Percentiles rank a stretch among this genome's conserved stretches.
Evolutionary conservation across 2,329 filamentous ascomycete species (phyloP).

Genomic region (Sphaerulina vaccinii): DNA sequence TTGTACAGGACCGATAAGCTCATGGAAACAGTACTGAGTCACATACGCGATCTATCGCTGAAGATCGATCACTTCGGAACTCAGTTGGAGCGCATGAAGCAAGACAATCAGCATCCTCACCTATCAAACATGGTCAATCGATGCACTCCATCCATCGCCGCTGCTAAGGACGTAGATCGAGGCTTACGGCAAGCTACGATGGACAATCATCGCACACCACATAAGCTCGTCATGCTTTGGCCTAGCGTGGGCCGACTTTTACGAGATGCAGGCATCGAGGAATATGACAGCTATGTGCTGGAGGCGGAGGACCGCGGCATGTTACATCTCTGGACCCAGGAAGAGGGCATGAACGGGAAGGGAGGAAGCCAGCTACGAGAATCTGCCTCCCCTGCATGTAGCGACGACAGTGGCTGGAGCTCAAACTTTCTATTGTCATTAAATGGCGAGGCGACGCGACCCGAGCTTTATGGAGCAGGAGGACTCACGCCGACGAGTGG

Average conservation of each 20-base stretch:
- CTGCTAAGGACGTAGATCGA: constrained; percentile 29
- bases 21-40: constrained; percentile 50
- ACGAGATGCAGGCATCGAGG: constrained; percentile 26
- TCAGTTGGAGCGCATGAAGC: constrained; percentile 30
- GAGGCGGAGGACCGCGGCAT: constrained; percentile 39
- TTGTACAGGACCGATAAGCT: constrained; percentile 47
- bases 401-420: constrained; percentile 38
- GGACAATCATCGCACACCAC: constrained; percentile 83
- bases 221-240: constrained; percentile 71
- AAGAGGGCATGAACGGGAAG: too few relatives aligned
- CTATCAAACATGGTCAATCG: constrained; percentile 10
- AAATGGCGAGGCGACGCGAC: constrained; percentile 32
- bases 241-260: constrained; percentile 45
- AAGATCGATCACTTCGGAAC: constrained; percentile 32
- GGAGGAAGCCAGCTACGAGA: constrained; percentile 37
- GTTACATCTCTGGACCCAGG: constrained; percentile 38
- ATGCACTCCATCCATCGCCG: constrained; percentile 6
- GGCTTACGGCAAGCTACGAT: constrained; percentile 63
- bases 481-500: constrained; percentile 54
- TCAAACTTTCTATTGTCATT: constrained; percentile 36
- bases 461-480: constrained; percentile 41
- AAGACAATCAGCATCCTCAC: constrained; percentile 18
- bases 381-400: constrained; percentile 41
- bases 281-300: constrained; percentile 39
- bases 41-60: constrained; percentile 30